Evolutionary conservation across 345 rosid genomes (phyloP).

Genomic region (Alliaria petiolata): DNA sequence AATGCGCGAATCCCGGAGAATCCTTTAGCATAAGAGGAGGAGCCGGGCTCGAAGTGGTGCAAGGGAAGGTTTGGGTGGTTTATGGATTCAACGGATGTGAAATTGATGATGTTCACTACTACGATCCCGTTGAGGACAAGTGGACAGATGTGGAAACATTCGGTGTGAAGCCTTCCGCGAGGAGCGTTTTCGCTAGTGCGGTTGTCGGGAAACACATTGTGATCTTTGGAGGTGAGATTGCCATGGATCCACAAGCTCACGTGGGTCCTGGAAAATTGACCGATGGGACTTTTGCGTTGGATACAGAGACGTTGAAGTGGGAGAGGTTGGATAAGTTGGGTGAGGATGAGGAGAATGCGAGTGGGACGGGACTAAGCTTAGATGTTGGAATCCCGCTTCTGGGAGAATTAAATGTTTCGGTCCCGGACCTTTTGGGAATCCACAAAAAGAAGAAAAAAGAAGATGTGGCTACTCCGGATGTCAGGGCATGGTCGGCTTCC

Average conservation of each 20-base stretch:
- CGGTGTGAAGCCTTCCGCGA: slow-evolving; percentile 21
- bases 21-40: slow-evolving; percentile 18
- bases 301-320: slow-evolving; percentile 23
- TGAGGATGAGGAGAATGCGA: background rate
- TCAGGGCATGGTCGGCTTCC: slow-evolving; percentile 28
- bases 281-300: slow-evolving; percentile 24
- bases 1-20: slow-evolving; percentile 13
- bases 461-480: background rate
- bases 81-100: slow-evolving; percentile 27
- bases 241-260: slow-evolving; percentile 15
- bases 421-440: no score
- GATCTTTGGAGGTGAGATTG: slow-evolving; percentile 31
- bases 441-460: no score
- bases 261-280: slow-evolving; percentile 20
- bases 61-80: slow-evolving; percentile 30
- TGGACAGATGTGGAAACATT: slow-evolving; percentile 27
- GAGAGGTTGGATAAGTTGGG: slow-evolving; percentile 14
- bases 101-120: slow-evolving; percentile 15
- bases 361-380: no score
- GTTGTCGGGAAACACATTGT: slow-evolving; percentile 26
- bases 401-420: no score
- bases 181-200: slow-evolving; percentile 30
- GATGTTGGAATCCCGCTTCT: no score
- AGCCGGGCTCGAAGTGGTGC: slow-evolving; percentile 26
- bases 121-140: slow-evolving; percentile 4